Base-by-base conservation (phyloP, 2,329 filamentous ascomycete genomes). In the Chrysosporium queenslandicum region DNA sequence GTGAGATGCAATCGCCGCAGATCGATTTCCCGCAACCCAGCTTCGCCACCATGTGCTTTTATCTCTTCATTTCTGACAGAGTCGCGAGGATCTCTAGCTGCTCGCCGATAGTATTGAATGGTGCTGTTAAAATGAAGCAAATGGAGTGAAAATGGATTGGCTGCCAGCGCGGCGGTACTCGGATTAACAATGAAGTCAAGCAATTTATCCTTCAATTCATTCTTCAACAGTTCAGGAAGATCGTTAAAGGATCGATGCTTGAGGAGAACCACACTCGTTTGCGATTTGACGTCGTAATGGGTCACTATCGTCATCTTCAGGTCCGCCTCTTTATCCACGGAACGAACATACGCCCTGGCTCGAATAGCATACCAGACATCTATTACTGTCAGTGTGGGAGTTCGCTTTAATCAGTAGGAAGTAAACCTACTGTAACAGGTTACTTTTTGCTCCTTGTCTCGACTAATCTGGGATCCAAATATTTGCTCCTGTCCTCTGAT, bases 281-380 rank as follows among this genome's bases (percentile, higher is more conserved):
- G 46, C 1, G 52, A 50, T 36, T 50, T 46, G 32, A 54, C 52
- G 27, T 54, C 52, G 34, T 54, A 54, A 30, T 54, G 52, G 14
- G 52, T 54, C 16, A 54, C 52, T 46, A 54, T 54, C 6, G 52
- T 54, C 52, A 54, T 54, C 21, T 54, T 54, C 36, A 54, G 32
- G 41, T 54, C 52, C 21, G 52, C 40, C 34, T 54, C 52, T 42
- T 54, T 54, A 41, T 54, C 52, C 6, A 36, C 52, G 11, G 40
- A 46, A 20, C 52, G 46, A 16, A 54, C 42, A 23, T 54, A 54
- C 12, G 52, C 52, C 21, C 52, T 32, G 30, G 52, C 52, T 27
- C 52, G 29, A 37, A 54, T 54, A 5, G 52, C 52, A 34, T 54
- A 54, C 52, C 52, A 54, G 32, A 54, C 50, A 34, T 54, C 52